Conservation (phyloP, 805 yeast species). For the Cyberlindnera euphorbiiphila region DNA sequence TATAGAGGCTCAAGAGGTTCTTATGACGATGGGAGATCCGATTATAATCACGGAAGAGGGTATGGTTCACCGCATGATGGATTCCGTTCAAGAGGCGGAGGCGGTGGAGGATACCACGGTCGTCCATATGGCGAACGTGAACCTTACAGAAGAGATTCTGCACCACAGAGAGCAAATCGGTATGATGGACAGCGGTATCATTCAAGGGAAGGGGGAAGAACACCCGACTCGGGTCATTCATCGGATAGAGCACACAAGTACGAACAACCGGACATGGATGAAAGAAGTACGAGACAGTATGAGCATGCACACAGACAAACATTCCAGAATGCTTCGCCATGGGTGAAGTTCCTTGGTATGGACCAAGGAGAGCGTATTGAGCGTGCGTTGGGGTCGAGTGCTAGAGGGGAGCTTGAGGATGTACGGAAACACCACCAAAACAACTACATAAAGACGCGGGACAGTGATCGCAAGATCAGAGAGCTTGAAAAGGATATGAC, state of each 20-base stretch:
- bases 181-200: neutral
- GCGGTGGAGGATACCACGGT: constrained; percentile 8
- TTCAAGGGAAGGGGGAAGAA: neutral
- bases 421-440: constrained; percentile 14
- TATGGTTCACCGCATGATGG: constrained; percentile 1
- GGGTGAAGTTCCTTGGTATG: constrained; percentile 18
- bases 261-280: neutral
- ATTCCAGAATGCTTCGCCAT: constrained; percentile 12
- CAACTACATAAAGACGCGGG: constrained; percentile 13
- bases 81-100: constrained; percentile 6
- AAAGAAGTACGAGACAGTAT: constrained; percentile 5
- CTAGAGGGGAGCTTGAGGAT: constrained; percentile 13
- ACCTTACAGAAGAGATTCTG: constrained; percentile 6
- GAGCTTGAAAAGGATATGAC: constrained; percentile 13
- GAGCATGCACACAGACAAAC: constrained; percentile 3
- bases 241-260: neutral
- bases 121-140: constrained; percentile 7
- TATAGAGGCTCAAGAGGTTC: constrained; percentile 5
- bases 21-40: constrained; percentile 2
- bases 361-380: constrained; percentile 15
- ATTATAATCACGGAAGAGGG: constrained; percentile 4
- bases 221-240: neutral
- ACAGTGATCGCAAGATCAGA: constrained; percentile 6
- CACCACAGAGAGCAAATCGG: neutral
- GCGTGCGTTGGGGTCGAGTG: constrained; percentile 8